These are phyloP conservation scores for Luffa aegyptiaca DNA, from an alignment of 306 rosid genomes.

Conservation along the genomic window DNA sequence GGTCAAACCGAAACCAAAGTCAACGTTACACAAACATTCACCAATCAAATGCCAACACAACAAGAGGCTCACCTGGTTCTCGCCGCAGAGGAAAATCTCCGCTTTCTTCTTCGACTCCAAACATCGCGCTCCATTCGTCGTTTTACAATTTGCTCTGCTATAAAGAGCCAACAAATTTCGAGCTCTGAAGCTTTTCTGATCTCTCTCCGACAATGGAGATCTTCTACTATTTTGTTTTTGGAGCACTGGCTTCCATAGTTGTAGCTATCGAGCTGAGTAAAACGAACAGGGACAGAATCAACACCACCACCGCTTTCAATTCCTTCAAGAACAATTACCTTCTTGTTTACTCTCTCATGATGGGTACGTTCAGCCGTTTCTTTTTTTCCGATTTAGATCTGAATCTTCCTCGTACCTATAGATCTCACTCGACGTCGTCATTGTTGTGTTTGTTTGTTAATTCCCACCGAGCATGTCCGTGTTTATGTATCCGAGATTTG, in stretches of 20 bases:
- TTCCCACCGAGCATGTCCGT: neutral
- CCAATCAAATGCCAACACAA: neutral
- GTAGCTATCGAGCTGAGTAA: slow-evolving; percentile 76
- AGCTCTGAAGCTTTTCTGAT: neutral
- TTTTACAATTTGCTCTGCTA: neutral
- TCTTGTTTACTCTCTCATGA: slow-evolving; percentile 89
- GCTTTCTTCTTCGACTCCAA: neutral
- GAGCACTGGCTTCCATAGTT: slow-evolving; percentile 52
- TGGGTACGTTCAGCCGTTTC: slow-evolving; percentile 40
- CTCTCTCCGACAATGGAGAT: slow-evolving; percentile 46
- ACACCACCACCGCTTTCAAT: slow-evolving; percentile 53
- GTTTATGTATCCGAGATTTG: neutral
- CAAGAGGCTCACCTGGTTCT: neutral
- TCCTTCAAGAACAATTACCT: slow-evolving; percentile 93
- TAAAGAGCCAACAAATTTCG: neutral
- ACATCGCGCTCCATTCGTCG: neutral
- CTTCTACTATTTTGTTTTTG: slow-evolving; percentile 61
- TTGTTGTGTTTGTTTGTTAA: neutral
- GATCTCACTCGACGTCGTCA: neutral
- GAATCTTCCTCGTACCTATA: neutral
- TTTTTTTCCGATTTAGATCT: slow-evolving; percentile 25
- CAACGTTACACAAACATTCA: neutral
- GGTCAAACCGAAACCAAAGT: neutral
- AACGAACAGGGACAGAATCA: slow-evolving; percentile 68
- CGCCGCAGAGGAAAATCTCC: neutral